phyloP scores from a whole-genome alignment of 1,139 yeast species.

The Dujonia santamariae region DNA sequence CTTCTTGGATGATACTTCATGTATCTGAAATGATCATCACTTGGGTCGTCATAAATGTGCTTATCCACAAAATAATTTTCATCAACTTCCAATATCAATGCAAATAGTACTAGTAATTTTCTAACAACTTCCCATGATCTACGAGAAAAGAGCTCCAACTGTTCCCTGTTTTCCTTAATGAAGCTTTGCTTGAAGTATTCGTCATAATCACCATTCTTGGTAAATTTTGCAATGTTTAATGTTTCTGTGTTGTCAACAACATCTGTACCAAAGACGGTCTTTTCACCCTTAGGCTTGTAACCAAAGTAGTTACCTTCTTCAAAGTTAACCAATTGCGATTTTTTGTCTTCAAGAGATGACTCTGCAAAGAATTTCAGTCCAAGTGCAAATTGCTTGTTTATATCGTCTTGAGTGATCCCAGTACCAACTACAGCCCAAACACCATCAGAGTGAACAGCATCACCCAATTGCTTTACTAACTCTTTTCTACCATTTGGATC shows the following conservation, averaged over 20 bases:
- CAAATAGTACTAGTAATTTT: slow-evolving; percentile 26
- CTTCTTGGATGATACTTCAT: slow-evolving; percentile 29
- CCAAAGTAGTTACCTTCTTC: slow-evolving; percentile 31
- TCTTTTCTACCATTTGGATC: slow-evolving; percentile 23
- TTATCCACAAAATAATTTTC: slow-evolving; percentile 28
- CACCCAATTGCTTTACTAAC: slow-evolving; percentile 23
- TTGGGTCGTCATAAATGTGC: slow-evolving; percentile 27
- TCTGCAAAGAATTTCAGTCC: slow-evolving; percentile 28
- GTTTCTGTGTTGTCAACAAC: slow-evolving; percentile 30
- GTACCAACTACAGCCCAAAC: slow-evolving; percentile 29
- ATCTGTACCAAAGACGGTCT: slow-evolving; percentile 24
- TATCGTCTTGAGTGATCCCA: slow-evolving; percentile 24
- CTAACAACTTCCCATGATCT: slow-evolving; percentile 22
- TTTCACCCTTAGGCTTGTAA: slow-evolving; percentile 24
- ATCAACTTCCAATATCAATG: slow-evolving; percentile 28
- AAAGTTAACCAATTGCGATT: slow-evolving; percentile 23
- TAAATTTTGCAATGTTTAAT: slow-evolving; percentile 32
- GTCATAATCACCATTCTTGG: slow-evolving; percentile 19
- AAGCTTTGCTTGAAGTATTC: slow-evolving; percentile 22
- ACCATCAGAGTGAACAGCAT: slow-evolving; percentile 28
- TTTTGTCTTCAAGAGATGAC: slow-evolving; percentile 24
- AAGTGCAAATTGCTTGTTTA: slow-evolving; percentile 23
- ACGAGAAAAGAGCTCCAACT: slow-evolving; percentile 20
- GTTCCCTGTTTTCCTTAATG: slow-evolving; percentile 18
- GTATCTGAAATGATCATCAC: slow-evolving; percentile 31